Conservation (phyloP, 2,329 filamentous ascomycete species). For the Exophiala viscosa region DNA sequence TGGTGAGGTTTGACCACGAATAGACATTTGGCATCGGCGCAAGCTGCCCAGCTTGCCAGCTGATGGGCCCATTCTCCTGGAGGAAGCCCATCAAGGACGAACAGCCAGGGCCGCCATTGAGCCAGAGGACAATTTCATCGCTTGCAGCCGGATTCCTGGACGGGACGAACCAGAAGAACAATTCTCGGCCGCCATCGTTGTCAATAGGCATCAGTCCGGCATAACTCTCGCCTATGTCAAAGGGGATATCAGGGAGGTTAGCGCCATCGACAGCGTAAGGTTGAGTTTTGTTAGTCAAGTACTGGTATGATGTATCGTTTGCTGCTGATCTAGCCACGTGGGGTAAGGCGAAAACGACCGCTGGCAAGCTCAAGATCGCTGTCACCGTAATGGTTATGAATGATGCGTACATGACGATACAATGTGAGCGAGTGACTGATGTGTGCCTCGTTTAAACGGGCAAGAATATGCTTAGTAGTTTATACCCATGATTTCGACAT, state of each 20-base stretch:
- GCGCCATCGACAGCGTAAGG: constrained; percentile 2
- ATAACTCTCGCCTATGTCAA: constrained; percentile 3
- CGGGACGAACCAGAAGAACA: constrained; percentile 46
- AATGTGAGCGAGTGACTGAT: too few species aligned
- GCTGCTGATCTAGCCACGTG: background rate
- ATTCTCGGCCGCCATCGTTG: background rate
- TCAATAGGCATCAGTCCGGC: background rate
- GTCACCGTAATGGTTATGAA: too few species aligned
- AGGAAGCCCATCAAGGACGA: constrained; percentile 64
- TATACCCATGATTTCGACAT: too few species aligned
- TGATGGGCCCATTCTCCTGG: constrained; percentile 72
- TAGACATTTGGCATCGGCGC: constrained; percentile 63
- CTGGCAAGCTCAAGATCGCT: background rate
- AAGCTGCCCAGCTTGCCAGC: constrained; percentile 66
- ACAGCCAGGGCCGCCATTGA: constrained; percentile 54
- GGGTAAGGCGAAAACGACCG: background rate
- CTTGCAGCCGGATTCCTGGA: constrained; percentile 43
- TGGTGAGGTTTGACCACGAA: constrained; percentile 58
- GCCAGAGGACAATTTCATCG: constrained; percentile 51
- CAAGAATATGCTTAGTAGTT: too few species aligned
- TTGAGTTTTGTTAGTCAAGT: background rate
- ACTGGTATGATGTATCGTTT: background rate
- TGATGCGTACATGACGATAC: background rate
- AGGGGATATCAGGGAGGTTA: constrained; percentile 2
- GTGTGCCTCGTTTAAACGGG: too few species aligned